phyloP scores from a whole-genome alignment of 768 basidiomycete genomes.

The Mycena galericulata region DNA sequence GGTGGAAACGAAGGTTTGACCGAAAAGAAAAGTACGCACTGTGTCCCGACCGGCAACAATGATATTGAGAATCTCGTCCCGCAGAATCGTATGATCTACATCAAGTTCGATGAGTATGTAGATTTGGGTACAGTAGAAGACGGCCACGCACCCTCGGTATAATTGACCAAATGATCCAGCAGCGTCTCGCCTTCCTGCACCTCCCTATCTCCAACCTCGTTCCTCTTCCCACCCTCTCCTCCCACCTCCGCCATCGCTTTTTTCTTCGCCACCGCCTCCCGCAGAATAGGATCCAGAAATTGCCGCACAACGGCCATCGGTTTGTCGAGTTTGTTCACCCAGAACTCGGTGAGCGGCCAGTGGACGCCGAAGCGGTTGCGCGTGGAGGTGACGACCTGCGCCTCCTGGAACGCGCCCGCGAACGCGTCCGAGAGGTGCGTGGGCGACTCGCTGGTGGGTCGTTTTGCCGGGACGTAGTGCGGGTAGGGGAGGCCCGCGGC shows the following conservation, averaged over 20 bases:
- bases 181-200: conserved; percentile 59
- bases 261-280: conserved; percentile 58
- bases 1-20: no score
- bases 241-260: conserved; percentile 29
- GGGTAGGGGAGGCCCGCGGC: conserved; percentile 63
- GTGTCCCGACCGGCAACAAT: conserved; percentile 61
- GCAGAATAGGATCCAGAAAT: conserved; percentile 66
- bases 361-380: conserved; percentile 55
- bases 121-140: conserved; percentile 19
- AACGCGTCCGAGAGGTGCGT: conserved; percentile 45
- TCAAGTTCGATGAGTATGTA: not conserved
- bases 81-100: conserved; percentile 56
- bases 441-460: not conserved
- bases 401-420: conserved; percentile 61
- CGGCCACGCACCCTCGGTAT: conserved; percentile 63
- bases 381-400: conserved; percentile 54
- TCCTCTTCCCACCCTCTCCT: conserved; percentile 31
- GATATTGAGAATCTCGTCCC: conserved; percentile 60
- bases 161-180: conserved; percentile 65
- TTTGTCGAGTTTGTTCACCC: conserved; percentile 57
- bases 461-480: conserved; percentile 33
- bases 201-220: conserved; percentile 44
- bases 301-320: conserved; percentile 61
- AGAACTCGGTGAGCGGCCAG: conserved; percentile 69
- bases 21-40: conserved; percentile 34